Conservation (phyloP, 768 basidiomycete genomes). For the Amanita molliuscula region DNA sequence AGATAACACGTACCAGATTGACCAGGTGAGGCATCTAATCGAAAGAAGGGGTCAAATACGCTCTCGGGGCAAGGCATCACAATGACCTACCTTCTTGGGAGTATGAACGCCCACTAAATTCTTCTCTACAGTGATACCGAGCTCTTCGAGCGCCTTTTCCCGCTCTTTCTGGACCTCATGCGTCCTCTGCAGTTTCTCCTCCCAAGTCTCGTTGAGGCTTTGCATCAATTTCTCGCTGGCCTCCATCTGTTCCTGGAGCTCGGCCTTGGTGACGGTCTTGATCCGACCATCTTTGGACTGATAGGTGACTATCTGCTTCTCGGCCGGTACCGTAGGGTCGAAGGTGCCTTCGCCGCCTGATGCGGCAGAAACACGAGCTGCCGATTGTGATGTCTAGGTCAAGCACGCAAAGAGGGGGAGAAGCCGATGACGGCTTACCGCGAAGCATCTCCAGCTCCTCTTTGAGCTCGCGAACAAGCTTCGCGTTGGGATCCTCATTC, state of each 20-base stretch:
- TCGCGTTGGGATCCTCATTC: conserved; percentile 99
- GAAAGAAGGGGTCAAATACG: conserved; percentile 8
- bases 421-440: conserved; percentile 37
- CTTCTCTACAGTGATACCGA: conserved; percentile 97
- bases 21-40: conserved; percentile 86
- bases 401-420: conserved; percentile 9
- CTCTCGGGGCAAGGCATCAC: conserved; percentile 5
- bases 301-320: conserved; percentile 93
- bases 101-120: conserved; percentile 95
- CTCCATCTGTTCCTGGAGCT: conserved; percentile 95
- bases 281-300: conserved; percentile 87
- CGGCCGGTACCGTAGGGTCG: conserved; percentile 83
- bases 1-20: conserved; percentile 60
- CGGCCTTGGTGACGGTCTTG: conserved; percentile 94
- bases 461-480: conserved; percentile 96
- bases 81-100: conserved; percentile 77
- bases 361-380: conserved; percentile 67
- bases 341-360: conserved; percentile 58
- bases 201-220: conserved; percentile 91
- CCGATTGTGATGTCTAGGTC: conserved; percentile 7
- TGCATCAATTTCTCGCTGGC: conserved; percentile 93
- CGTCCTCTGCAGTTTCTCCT: conserved; percentile 85
- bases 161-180: conserved; percentile 94
- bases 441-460: conserved; percentile 93
- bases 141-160: conserved; percentile 93